Evolutionary conservation across 2,329 filamentous ascomycete species (phyloP), one percentile per base, ranked within the genome.

Genomic region (Sporothrix variecibatus): DNA sequence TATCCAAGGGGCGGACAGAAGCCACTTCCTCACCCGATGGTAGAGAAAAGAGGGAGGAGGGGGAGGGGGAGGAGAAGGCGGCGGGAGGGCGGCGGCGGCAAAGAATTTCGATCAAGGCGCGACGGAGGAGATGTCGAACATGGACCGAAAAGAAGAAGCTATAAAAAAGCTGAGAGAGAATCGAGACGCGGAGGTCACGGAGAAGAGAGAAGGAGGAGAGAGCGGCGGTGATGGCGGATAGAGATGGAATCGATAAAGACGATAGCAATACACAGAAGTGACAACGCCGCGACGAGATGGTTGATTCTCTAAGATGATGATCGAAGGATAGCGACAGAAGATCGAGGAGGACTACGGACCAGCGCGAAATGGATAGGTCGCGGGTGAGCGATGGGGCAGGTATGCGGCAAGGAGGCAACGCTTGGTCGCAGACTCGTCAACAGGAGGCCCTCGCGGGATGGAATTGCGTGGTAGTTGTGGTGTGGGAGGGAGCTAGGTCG

Each of bases 1-100:
- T 77, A 77, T 77, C 76, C 76, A 74, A 71, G 40, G 68, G 72
- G 71, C 74, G 76, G 76, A 77, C 76, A 77, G 76, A 71, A 77
- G 75, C 75, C 74, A 76, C 76, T 77, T 77, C 76, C 76, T 77
- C 76, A 75, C 72, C 76, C 76, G 72, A 74, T 60, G 71, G 73
- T 73, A 71, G 74, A 72, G 71, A 73, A 74, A 71, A 71, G 56
- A 73, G 73, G 34, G 70, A 64, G 71, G 38, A 58, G 56, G 34
- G 49, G 34, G 72, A 23, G 20, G 31, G 23, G n/a, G 60, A 49
- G 49, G 28, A 43, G 53, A 56, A 20, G 65, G 11, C 17, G 53
- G 31, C 26, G 56, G 46, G 71, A 9, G 56, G 34, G 51, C 64
- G 58, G 28, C 65, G 73, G 56, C 53, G 65, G 23, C 28, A 49